Evolutionary conservation across 192 early-diverging fungal species (phyloP), one percentile per base, ranked within the genome.

Genomic region (Backusella psychrophila): DNA sequence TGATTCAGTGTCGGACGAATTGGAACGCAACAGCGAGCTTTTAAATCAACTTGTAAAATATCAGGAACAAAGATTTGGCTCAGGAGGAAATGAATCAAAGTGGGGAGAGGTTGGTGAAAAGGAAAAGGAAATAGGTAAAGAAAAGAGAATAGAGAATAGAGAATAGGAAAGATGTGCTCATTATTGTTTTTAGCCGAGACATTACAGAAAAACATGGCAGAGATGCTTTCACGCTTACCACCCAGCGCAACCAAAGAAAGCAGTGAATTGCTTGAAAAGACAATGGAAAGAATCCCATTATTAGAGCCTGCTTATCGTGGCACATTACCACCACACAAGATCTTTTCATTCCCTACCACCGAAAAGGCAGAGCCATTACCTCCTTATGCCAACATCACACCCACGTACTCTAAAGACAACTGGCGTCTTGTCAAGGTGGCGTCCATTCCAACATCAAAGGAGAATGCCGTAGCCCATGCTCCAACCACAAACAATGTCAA

Each of bases 71-170:
- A 72, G 88, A 52, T 89, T 89, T 69, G 9, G 8, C 12, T 63
- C 21, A 63, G 71, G 67, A 29, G 77, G 71, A 23, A 78, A 79
- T 53, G 72, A 82, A 72, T 77, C 65, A 44, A 19, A 81, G 23
- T 56, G 56, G 39, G 12, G 26, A n/a, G 26, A 56, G 0, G 35
- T 71, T 26, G 75, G 44, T 38, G 71, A 77, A 29, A 76, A 80
- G 34, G 86, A 86, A 65, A 69, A 65, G 38, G 83, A 85, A 41
- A 78, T 83, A 31, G 85, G 87, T 87, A 85, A 75, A n/a, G n/a
- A n/a, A 72, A 1, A 12, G 1, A 59, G 6, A 4, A 53, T 0
- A 53, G n/a, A 53, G 52, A 8, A 7, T 7, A 53, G 7, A n/a
- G n/a, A 26, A 11, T 4, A 3, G 11, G 21, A 3, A 26, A 52